A percentile compares a stretch with the other conserved stretches of the same genome.
Conservation (phyloP, 176 grass and related monocot species). For the Carex parvula region DNA sequence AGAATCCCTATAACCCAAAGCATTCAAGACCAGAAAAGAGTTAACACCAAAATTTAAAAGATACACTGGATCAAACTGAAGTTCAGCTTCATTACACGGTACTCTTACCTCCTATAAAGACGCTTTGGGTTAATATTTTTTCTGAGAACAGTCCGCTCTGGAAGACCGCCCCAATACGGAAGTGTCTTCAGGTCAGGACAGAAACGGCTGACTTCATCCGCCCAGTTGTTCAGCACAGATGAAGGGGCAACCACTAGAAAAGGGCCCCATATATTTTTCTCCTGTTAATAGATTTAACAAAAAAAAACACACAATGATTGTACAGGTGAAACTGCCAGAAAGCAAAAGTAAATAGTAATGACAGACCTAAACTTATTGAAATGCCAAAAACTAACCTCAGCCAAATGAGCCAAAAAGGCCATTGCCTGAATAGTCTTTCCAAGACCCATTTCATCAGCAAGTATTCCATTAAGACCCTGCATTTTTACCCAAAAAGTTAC, state of each 20-base stretch:
- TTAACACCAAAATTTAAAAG: not conserved
- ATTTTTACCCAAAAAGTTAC: constrained; percentile 16
- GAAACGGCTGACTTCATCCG: constrained; percentile 89
- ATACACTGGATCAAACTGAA: not conserved
- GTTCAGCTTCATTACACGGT: not conserved
- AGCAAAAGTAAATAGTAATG: constrained; percentile 16
- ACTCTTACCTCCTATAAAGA: constrained; percentile 75
- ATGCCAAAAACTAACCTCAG: constrained; percentile 66
- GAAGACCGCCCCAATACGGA: constrained; percentile 80
- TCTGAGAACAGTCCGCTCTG: constrained; percentile 71
- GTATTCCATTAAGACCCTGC: constrained; percentile 97
- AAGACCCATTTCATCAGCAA: constrained; percentile 99
- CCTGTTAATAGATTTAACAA: constrained; percentile 45
- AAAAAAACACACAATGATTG: constrained; percentile 15
- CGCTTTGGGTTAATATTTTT: constrained; percentile 98
- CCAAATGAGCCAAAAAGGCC: constrained; percentile 97
- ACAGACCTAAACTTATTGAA: constrained; percentile 5
- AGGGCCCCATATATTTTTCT: constrained; percentile 99
- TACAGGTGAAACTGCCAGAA: constrained; percentile 4
- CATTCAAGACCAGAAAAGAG: constrained; percentile 25
- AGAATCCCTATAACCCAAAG: constrained; percentile 57
- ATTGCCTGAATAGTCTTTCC: constrained; percentile 99
- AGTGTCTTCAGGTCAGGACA: constrained; percentile 98
- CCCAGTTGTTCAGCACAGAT: constrained; percentile 99
- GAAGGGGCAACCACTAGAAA: constrained; percentile 98